Percentiles rank a stretch among this genome's conserved stretches.
Conservation (phyloP, 768 basidiomycete genomes). For the Ramaria sp. region DNA sequence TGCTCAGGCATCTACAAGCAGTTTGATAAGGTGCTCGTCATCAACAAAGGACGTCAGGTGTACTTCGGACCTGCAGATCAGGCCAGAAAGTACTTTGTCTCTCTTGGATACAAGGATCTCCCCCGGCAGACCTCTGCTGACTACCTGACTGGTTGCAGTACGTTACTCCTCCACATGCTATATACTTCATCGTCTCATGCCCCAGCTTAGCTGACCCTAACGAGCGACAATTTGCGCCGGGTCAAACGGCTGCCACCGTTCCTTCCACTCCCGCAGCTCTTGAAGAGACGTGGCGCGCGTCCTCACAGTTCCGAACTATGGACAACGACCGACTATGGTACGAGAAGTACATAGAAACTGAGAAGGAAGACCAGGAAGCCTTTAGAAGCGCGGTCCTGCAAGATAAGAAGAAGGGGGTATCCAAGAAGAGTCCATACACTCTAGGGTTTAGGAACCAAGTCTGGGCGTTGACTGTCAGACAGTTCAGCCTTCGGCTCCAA, state of each 20-base stretch:
- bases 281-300: conserved; percentile 49
- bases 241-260: conserved; percentile 43
- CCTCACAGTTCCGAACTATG: conserved; percentile 34
- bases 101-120: conserved; percentile 35
- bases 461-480: conserved; percentile 53
- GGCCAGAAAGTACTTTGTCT: conserved; percentile 34
- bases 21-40: conserved; percentile 36
- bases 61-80: conserved; percentile 32
- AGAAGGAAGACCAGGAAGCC: conserved; percentile 55
- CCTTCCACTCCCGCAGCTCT: conserved; percentile 61
- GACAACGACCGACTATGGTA: conserved; percentile 29
- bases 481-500: conserved; percentile 66
- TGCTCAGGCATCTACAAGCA: conserved; percentile 5
- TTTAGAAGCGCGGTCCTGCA: conserved; percentile 68
- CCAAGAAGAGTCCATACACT: conserved; percentile 74
- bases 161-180: neutral
- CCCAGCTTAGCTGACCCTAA: conserved; percentile 50
- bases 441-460: conserved; percentile 71
- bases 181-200: neutral
- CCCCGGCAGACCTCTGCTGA: conserved; percentile 38
- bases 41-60: conserved; percentile 38
- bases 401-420: conserved; percentile 71
- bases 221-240: conserved; percentile 69
- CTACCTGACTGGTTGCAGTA: conserved; percentile 26
- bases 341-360: conserved; percentile 51